Base-by-base conservation (phyloP, 1,284 basidiomycete species). In the Kalmanozyma brasiliensis region DNA sequence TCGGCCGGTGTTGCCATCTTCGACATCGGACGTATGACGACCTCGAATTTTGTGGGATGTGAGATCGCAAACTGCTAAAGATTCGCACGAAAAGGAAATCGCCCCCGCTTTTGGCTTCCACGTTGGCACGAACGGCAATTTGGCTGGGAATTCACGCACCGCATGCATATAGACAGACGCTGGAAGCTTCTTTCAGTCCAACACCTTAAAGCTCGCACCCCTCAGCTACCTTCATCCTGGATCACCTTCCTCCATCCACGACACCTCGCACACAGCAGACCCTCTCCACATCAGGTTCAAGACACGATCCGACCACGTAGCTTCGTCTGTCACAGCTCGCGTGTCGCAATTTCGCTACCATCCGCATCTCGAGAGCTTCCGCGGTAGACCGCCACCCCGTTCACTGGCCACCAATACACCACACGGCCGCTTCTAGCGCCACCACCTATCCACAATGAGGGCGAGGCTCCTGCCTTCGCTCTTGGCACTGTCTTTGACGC, bases 401-500 rank as follows among this genome's bases (percentile, higher is more conserved):
- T n/a, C n/a, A n/a, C n/a, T n/a, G n/a, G n/a, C n/a, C n/a, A n/a
- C n/a, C n/a, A n/a, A n/a, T n/a, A n/a, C 24, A 49, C 9, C 33
- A n/a, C 10, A 9, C 7, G 6, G 30, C 26, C 41, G 20, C 36
- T 45, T 20, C 0, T 22, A 46, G 20, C 42, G 33, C 36, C 26
- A 9, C 16, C 13, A 13, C 29, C 13, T 33, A 33, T 13, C 14
- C 19, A 53, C 37, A 23, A 69, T 69, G 66, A 58, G 46, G 45
- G 49, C 51, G 35, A 43, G 20, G 35, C 41, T 69, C 20, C 40
- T 65, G 17, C 57, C 61, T 5, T 69, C 66, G 41, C 60, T 69
- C 22, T 41, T 69, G 47, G 66, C 57, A 36, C 49, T 70, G n/a
- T 70, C 61, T 8, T 49, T 33, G 52, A 64, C 67, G 22, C 57